Conservation (phyloP, 1,284 basidiomycete genomes). For the Laetiporus sulphureus region DNA sequence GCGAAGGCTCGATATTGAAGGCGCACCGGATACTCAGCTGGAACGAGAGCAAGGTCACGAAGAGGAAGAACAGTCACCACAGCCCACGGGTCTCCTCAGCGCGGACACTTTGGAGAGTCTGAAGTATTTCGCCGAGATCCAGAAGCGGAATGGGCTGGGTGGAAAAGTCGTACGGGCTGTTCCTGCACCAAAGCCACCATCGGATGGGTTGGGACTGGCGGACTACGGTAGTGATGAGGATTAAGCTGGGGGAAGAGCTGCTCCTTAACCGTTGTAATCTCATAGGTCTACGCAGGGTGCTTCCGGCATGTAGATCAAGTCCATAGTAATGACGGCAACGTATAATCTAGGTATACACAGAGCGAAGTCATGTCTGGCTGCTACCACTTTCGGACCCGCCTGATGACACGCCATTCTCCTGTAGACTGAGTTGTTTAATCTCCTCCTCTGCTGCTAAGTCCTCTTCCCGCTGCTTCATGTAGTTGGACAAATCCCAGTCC, state of each 20-base stretch:
- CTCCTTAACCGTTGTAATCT: no score
- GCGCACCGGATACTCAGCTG: conserved; percentile 29
- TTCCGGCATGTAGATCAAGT: no score
- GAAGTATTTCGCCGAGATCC: conserved; percentile 80
- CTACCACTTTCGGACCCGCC: conserved; percentile 13
- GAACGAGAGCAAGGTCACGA: conserved; percentile 26
- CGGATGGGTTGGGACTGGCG: conserved; percentile 46
- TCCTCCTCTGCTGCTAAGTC: conserved; percentile 38
- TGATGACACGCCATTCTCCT: conserved; percentile 12
- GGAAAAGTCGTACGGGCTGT: conserved; percentile 23
- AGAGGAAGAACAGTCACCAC: conserved; percentile 18
- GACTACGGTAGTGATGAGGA: conserved; percentile 80
- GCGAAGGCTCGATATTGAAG: conserved; percentile 25
- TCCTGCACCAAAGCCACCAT: conserved; percentile 25
- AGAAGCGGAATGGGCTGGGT: conserved; percentile 44
- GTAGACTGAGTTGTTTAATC: conserved; percentile 25
- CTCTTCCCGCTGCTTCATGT: conserved; percentile 57
- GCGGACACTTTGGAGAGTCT: conserved; percentile 81
- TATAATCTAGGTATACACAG: neutral
- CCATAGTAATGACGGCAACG: conserved; percentile 9
- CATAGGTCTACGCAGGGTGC: no score
- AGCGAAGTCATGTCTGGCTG: conserved; percentile 5
- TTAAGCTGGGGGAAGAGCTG: conserved; percentile 34
- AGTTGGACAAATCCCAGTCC: conserved; percentile 68
- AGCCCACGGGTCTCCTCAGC: conserved; percentile 56